phyloP scores from a whole-genome alignment of 306 rosid genomes.

The Trifolium pratense region DNA sequence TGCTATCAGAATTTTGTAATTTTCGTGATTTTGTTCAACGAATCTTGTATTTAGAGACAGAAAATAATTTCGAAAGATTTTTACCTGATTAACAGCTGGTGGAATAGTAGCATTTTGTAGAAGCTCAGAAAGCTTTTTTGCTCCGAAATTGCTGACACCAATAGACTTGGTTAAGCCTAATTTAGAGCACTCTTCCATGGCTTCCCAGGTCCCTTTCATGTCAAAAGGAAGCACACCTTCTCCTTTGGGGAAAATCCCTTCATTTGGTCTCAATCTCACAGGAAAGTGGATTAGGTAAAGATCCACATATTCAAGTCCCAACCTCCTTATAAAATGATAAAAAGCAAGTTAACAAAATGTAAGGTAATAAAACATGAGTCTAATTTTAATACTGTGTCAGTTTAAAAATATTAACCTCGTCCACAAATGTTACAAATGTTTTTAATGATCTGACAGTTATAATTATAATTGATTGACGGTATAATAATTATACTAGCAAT shows the following conservation, averaged over 20 bases:
- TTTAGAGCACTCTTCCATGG: conserved; percentile 46
- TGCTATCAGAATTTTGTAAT: too few relatives aligned
- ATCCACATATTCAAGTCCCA: conserved; percentile 57
- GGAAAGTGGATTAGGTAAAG: conserved; percentile 52
- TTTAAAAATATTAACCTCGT: too few relatives aligned
- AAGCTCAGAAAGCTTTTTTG: conserved; percentile 38
- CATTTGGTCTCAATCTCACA: conserved; percentile 38
- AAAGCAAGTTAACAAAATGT: too few relatives aligned
- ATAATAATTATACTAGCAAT: neutral
- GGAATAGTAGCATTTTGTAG: conserved; percentile 38
- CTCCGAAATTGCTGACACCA: conserved; percentile 51
- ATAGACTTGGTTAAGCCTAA: conserved; percentile 51
- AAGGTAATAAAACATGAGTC: too few relatives aligned
- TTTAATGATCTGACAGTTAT: neutral
- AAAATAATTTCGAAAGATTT: neutral
- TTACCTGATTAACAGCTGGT: conserved; percentile 47
- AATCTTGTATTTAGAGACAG: too few relatives aligned
- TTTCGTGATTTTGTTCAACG: too few relatives aligned
- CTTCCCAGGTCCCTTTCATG: conserved; percentile 54
- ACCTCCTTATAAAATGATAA: conserved; percentile 37
- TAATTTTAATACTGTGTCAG: too few relatives aligned
- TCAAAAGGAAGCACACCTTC: conserved; percentile 47
- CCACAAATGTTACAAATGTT: too few relatives aligned
- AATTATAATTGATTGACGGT: neutral
- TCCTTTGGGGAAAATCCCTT: neutral